These are phyloP conservation scores for Fomitopsis pinicola DNA, from an alignment of 1,284 basidiomycete species.

Conservation along the genomic window DNA sequence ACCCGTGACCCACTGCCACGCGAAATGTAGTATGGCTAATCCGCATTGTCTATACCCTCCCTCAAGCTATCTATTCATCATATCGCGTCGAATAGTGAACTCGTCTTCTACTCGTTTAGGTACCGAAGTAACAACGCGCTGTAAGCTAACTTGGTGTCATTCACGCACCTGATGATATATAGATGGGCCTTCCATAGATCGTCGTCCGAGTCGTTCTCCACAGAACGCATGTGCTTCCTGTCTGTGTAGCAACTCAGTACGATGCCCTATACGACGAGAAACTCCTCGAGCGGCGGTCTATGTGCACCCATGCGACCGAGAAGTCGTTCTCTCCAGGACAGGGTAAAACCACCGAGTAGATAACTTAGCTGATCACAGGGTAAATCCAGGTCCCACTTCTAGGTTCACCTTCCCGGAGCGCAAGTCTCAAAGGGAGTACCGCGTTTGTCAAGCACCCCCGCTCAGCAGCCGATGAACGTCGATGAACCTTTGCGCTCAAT, in stretches of 20 bases:
- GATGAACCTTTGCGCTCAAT: not conserved
- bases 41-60: not conserved
- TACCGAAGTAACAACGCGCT: not conserved
- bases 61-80: too few species aligned
- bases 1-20: not conserved
- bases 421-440: not conserved
- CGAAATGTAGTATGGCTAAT: not conserved
- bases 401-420: not conserved
- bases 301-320: too few species aligned
- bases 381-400: not conserved
- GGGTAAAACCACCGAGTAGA: not conserved
- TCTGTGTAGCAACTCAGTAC: too few species aligned
- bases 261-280: too few species aligned
- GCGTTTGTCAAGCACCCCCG: not conserved
- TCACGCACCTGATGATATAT: not conserved
- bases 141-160: not conserved
- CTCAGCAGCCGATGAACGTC: not conserved
- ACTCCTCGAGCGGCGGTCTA: too few species aligned
- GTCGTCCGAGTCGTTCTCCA: too few species aligned
- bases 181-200: too few species aligned
- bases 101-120: not conserved
- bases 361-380: not conserved
- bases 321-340: not conserved
- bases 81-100: not conserved
- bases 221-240: too few species aligned